A percentile compares a stretch with the other conserved stretches of the same genome.
Evolutionary conservation across 192 early-diverging fungal species (phyloP).

Genomic region (Piromyces sp.): DNA sequence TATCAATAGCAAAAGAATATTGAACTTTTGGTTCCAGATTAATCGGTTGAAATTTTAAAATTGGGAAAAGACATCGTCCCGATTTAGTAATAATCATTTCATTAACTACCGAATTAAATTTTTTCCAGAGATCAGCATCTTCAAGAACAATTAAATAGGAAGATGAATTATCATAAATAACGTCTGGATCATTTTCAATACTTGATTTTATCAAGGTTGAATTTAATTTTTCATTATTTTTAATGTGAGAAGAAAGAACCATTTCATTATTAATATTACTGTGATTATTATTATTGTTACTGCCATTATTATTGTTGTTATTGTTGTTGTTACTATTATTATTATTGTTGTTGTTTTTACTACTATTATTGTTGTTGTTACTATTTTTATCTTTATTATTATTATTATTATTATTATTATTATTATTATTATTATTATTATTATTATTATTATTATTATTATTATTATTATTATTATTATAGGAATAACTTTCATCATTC

Average conservation of each 20-base stretch:
- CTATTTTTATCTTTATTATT: too few species aligned
- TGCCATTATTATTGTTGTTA: too few species aligned
- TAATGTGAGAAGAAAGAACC: too few species aligned
- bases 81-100: slow-evolving; percentile 46
- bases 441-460: too few species aligned
- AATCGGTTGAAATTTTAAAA: slow-evolving; percentile 13
- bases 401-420: too few species aligned
- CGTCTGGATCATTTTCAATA: neutral
- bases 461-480: too few species aligned
- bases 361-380: too few species aligned
- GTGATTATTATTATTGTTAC: too few species aligned
- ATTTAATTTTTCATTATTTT: neutral
- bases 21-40: slow-evolving; percentile 16
- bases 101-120: slow-evolving; percentile 17
- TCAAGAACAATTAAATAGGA: neutral
- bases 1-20: slow-evolving; percentile 19
- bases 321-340: too few species aligned
- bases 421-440: too few species aligned
- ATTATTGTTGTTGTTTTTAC: too few species aligned
- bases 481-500: too few species aligned
- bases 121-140: slow-evolving; percentile 14
- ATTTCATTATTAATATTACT: neutral
- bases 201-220: neutral
- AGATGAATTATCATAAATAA: neutral
- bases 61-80: slow-evolving; percentile 37